phyloP scores from a whole-genome alignment of 495 filamentous ascomycete genomes.

The Penicillium turbatum region DNA sequence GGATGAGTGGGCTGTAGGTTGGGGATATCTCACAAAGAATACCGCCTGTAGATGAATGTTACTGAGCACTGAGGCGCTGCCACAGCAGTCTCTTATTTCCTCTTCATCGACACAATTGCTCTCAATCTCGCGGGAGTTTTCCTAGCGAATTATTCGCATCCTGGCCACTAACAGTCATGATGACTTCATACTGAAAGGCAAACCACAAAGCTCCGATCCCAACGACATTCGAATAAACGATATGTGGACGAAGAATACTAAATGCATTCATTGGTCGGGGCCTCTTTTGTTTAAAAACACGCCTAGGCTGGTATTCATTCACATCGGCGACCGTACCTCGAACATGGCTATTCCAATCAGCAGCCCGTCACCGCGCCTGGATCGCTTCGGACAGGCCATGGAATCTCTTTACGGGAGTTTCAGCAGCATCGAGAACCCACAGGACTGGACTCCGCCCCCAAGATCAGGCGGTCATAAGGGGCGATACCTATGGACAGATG shows the following conservation, averaged over 20 bases:
- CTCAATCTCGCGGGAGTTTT: neutral
- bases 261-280: constrained; percentile 2
- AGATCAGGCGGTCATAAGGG: constrained; percentile 59
- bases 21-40: neutral
- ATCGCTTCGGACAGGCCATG: constrained; percentile 37
- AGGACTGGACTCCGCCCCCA: constrained; percentile 42
- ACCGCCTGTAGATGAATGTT: neutral
- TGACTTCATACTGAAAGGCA: constrained; percentile 27
- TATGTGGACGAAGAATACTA: neutral
- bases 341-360: constrained; percentile 25
- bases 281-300: neutral
- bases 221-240: neutral
- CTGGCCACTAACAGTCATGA: constrained; percentile 26
- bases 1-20: neutral
- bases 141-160: constrained; percentile 17
- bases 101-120: neutral
- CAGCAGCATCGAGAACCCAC: constrained; percentile 26
- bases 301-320: neutral
- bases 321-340: neutral
- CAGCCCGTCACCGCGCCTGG: constrained; percentile 28
- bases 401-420: constrained; percentile 40
- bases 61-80: neutral
- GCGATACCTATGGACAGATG: constrained; percentile 66
- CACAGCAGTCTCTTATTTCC: neutral
- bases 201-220: constrained; percentile 3